Evolutionary conservation across 768 basidiomycete species (phyloP), one percentile per base, ranked within the genome.

Genomic region (Calocera cornea): DNA sequence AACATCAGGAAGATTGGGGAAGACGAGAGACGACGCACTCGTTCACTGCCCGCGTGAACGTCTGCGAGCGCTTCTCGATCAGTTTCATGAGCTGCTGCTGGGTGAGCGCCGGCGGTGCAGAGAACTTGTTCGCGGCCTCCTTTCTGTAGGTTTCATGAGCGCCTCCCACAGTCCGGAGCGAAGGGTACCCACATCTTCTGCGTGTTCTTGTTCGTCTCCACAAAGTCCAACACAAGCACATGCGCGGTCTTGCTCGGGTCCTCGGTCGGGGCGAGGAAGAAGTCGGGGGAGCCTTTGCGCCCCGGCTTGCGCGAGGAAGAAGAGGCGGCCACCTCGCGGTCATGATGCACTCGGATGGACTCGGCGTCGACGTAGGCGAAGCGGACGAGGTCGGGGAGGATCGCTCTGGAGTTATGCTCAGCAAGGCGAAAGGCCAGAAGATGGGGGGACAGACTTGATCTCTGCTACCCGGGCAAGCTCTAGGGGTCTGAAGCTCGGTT

Each of bases 401-500:
- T 80, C 10, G 90, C 85, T 76, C 90, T 92, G 67, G 54, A 50
- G 22, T 11, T 31, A 2, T 31, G 24, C 19, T 67, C n/a, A 34
- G 66, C 16, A 34, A 19, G 50, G 8, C 22, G n/a, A 38, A 33
- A 49, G 29, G 3, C 27, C 3, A 68, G 50, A 12, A n/a, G 12
- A 2, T 11, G n/a, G 27, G 10, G 41, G 27, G 19, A 49, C 72
- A 68, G 68, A 92, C 90, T 94, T 94, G 69, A 95, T 80, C 76
- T 94, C 89, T 2, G 92, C 88, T 22, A 95, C 85, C 70, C 84
- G 83, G 41, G 78, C 75, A n/a, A 93, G 78, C 68, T 92, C 88
- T 24, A 95, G 79, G 0, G 92, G 89, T 64, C 92, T 94, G 10
- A 17, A 50, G 24, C 5, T 8, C 10, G 22, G 36, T 33, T 14